These are phyloP conservation scores for Bretschneidera sinensis DNA, from an alignment of 345 rosid species.

Conservation along the genomic window DNA sequence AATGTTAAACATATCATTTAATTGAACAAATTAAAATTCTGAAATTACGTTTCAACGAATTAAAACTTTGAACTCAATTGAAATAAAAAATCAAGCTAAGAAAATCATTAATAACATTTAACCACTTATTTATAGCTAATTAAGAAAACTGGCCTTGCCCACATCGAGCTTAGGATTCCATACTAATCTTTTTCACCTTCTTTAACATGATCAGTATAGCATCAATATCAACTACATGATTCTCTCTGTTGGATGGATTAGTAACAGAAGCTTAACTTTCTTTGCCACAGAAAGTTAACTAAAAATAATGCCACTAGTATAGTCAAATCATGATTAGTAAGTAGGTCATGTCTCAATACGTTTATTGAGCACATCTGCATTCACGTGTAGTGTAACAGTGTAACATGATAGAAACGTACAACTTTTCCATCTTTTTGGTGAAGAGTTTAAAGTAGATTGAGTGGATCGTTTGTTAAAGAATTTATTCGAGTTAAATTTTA, in stretches of 20 bases:
- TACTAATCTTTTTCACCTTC: conserved; percentile 26
- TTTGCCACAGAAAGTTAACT: conserved; percentile 13
- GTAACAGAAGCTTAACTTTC: conserved; percentile 3
- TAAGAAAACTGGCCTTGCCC: conserved; percentile 10
- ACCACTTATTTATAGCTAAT: too few relatives aligned
- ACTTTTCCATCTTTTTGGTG: too few relatives aligned
- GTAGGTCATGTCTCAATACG: conserved; percentile 3
- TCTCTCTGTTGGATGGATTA: conserved; percentile 17
- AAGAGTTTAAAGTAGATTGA: too few relatives aligned
- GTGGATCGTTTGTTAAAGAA: too few relatives aligned
- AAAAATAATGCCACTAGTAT: conserved; percentile 12
- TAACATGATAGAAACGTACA: not conserved
- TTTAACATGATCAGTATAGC: not conserved
- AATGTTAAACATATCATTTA: too few relatives aligned
- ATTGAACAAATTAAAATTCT: too few relatives aligned
- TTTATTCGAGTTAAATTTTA: too few relatives aligned
- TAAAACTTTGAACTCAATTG: too few relatives aligned
- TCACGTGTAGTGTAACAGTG: conserved; percentile 9
- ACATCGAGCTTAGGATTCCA: conserved; percentile 28
- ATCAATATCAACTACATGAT: conserved; percentile 13
- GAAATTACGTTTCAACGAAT: too few relatives aligned
- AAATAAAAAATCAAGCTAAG: too few relatives aligned
- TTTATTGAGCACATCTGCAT: conserved; percentile 12
- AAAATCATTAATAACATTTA: too few relatives aligned
- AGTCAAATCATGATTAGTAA: conserved; percentile 15